These are phyloP conservation scores for Debaryomyces hansenii DNA, from an alignment of 805 yeast genomes.

Conservation along the genomic window DNA sequence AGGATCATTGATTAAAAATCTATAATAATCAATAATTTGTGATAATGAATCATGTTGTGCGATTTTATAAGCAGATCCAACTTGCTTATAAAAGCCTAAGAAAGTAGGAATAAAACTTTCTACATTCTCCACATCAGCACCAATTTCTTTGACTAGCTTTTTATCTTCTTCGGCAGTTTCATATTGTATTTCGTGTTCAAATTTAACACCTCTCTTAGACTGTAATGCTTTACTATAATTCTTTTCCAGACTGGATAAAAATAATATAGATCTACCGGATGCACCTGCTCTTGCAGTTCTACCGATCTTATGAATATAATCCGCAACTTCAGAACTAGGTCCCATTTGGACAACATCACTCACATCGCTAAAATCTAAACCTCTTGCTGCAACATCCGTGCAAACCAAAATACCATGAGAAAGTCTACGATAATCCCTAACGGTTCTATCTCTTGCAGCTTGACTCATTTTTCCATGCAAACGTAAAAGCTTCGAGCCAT, in stretches of 20 bases:
- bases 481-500: slow-evolving; percentile 21
- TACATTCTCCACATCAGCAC: slow-evolving; percentile 18
- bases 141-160: slow-evolving; percentile 13
- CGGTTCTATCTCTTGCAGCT: slow-evolving; percentile 59
- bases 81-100: slow-evolving; percentile 29
- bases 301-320: slow-evolving; percentile 90
- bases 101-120: slow-evolving; percentile 24
- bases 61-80: slow-evolving; percentile 19
- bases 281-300: slow-evolving; percentile 94
- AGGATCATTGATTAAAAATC: slow-evolving; percentile 18
- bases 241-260: slow-evolving; percentile 55
- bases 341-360: slow-evolving; percentile 83
- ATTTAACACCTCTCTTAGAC: slow-evolving; percentile 52
- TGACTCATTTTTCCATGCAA: slow-evolving; percentile 80
- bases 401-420: slow-evolving; percentile 66
- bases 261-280: slow-evolving; percentile 68
- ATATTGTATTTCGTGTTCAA: slow-evolving; percentile 44
- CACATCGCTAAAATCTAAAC: slow-evolving; percentile 91
- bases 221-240: slow-evolving; percentile 53
- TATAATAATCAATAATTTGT: slow-evolving; percentile 28
- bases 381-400: slow-evolving; percentile 95
- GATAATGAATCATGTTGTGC: slow-evolving; percentile 24
- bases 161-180: slow-evolving; percentile 36
- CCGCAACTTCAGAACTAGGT: slow-evolving; percentile 70
- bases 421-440: slow-evolving; percentile 49